Base-by-base conservation (phyloP, 1,284 basidiomycete genomes). In the Malassezia dermatis region DNA sequence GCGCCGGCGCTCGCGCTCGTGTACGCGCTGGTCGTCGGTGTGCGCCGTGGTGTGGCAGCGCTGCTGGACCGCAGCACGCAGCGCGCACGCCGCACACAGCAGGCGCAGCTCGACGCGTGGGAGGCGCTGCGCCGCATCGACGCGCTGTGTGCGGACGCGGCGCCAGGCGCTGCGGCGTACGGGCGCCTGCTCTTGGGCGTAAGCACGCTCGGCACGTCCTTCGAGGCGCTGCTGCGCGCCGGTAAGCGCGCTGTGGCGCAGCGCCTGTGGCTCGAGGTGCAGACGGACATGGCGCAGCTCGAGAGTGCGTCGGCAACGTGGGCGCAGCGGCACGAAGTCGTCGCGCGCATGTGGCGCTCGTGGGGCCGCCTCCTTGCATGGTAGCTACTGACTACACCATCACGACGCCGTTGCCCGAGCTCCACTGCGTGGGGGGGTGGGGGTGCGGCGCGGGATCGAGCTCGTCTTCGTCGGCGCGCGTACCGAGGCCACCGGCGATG, bases 291-390 rank as follows among this genome's bases (percentile, higher is more conserved):
- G 1, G 78, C 79, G 13, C 85, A 90, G 73, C 75, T 96, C 48
- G 89, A 93, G 75, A 50, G 52, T 55, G 26, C 48, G 48, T 50
- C 48, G 48, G 37, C 37, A 27, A 28, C 42, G 3, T 50, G 56
- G 59, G 11, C 28, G 28, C 31, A 31, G 15, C 47, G 61, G 15
- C 45, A 53, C n/a, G 46, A 32, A 19, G 84, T 90, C 4, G 79
- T 94, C 4, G 83, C 89, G 59, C 78, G 89, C 62, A 93, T 94
- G 83, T 94, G 89, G 89, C 82, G 85, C 60, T 84, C 82, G 56
- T 94, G 89, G 88, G 61, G 65, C 2, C 26, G 44, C 11, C 17
- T 57, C 10, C 31, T 63, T 10, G 52, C 39, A 10, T 34, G 28
- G 11, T 4, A 39, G 4, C 37, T 19, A 39, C n/a, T 12, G 8